These are phyloP conservation scores for Trichoderma brevicompactum DNA, from an alignment of 2,329 filamentous ascomycete species.

Conservation along the genomic window DNA sequence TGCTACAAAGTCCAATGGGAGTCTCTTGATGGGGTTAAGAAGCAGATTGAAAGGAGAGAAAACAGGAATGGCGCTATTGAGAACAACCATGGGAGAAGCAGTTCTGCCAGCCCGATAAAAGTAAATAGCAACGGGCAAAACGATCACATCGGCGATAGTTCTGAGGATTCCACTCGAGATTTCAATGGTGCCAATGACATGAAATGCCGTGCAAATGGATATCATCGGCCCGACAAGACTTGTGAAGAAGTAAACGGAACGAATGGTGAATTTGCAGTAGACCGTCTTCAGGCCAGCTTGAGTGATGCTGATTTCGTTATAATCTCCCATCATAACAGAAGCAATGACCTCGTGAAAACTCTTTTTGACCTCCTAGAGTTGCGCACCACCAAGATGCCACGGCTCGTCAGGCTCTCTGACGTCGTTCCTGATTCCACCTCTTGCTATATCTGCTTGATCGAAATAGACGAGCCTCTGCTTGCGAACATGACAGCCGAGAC, in stretches of 20 bases:
- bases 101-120: not conserved
- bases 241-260: not conserved
- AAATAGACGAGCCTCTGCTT: constrained; percentile 51
- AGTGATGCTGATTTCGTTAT: constrained; percentile 33
- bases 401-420: constrained; percentile 32
- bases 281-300: not conserved
- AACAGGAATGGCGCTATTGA: not conserved
- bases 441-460: constrained; percentile 48
- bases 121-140: constrained; percentile 23
- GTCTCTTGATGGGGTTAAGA: constrained; percentile 37
- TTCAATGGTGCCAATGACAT: not conserved
- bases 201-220: constrained; percentile 2
- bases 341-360: constrained; percentile 32
- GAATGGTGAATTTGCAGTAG: not conserved
- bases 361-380: constrained; percentile 35
- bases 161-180: too few relatives aligned
- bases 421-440: constrained; percentile 30
- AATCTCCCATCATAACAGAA: constrained; percentile 34
- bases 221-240: not conserved
- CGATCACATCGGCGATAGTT: constrained; percentile 1
- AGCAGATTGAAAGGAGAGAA: not conserved
- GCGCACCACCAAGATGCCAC: constrained; percentile 32
- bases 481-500: constrained; percentile 44
- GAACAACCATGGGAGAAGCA: not conserved
- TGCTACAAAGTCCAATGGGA: constrained; percentile 55